These are phyloP conservation scores for Fusarium sp. DNA, from an alignment of 2,329 filamentous ascomycete species.

Conservation along the genomic window DNA sequence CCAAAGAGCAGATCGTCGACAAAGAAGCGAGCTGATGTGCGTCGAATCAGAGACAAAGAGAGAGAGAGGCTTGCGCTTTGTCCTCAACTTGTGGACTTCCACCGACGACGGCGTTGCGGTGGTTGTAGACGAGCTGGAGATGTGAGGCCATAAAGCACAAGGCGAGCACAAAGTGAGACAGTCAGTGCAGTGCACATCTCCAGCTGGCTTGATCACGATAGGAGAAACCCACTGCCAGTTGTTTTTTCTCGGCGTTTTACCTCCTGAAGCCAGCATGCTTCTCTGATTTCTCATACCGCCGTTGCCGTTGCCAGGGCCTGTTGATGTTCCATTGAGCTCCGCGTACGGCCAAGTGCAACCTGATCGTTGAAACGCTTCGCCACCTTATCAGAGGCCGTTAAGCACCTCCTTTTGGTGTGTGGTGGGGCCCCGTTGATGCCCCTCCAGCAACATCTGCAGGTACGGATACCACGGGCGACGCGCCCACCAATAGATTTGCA, in stretches of 20 bases:
- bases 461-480: slow-evolving; percentile 21
- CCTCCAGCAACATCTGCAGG: slow-evolving; percentile 34
- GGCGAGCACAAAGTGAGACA: neutral
- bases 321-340: slow-evolving; percentile 32
- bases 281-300: slow-evolving; percentile 14
- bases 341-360: slow-evolving; percentile 29
- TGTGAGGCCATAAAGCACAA: neutral
- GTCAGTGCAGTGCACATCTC: neutral
- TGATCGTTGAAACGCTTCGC: slow-evolving; percentile 41
- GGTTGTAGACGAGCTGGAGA: neutral
- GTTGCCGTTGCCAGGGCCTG: slow-evolving; percentile 14
- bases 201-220: neutral
- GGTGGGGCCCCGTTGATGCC: slow-evolving; percentile 13
- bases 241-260: neutral
- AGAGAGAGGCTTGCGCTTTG: slow-evolving; percentile 11
- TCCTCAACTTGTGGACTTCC: neutral
- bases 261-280: slow-evolving; percentile 1
- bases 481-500: slow-evolving; percentile 33
- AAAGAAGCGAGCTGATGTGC: neutral
- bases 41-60: slow-evolving; percentile 8
- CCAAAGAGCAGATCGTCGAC: slow-evolving; percentile 15
- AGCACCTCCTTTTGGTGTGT: slow-evolving; percentile 18
- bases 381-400: slow-evolving; percentile 39
- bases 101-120: neutral
- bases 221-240: neutral